Percentiles rank a stretch among this genome's conserved stretches.
These are phyloP conservation scores for Huntiella savannae DNA, from an alignment of 2,329 filamentous ascomycete genomes.

Conservation along the genomic window DNA sequence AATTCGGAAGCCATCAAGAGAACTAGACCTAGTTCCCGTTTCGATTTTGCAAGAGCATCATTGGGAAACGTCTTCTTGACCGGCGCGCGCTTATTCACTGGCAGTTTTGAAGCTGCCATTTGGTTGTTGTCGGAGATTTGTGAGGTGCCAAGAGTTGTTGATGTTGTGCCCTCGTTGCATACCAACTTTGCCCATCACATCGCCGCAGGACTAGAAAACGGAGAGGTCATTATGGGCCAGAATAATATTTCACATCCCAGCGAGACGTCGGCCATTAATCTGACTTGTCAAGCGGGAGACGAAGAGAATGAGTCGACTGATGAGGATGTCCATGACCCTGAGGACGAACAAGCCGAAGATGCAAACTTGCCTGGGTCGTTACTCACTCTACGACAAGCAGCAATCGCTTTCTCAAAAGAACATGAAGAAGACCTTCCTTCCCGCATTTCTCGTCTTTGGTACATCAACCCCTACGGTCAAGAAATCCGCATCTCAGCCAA, in stretches of 20 bases:
- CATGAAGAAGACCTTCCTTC: slow-evolving; percentile 57
- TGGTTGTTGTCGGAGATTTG: slow-evolving; percentile 79
- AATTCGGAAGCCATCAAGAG: slow-evolving; percentile 66
- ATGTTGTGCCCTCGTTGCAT: slow-evolving; percentile 78
- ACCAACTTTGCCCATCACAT: slow-evolving; percentile 94
- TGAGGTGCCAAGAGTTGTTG: slow-evolving; percentile 55
- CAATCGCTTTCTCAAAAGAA: slow-evolving; percentile 65
- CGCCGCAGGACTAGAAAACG: slow-evolving; percentile 59
- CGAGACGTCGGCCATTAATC: slow-evolving; percentile 32
- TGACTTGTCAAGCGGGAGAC: slow-evolving; percentile 13
- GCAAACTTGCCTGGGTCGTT: slow-evolving; percentile 67
- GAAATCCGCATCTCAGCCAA: slow-evolving; percentile 78
- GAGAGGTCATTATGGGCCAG: slow-evolving; percentile 67
- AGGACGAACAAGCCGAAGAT: slow-evolving; percentile 53
- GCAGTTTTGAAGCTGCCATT: slow-evolving; percentile 80
- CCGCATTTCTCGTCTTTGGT: slow-evolving; percentile 72
- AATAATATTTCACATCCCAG: slow-evolving; percentile 82
- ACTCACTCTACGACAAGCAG: slow-evolving; percentile 58
- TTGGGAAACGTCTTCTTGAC: slow-evolving; percentile 68
- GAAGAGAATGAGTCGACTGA: slow-evolving; percentile 15
- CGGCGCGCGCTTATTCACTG: slow-evolving; percentile 75
- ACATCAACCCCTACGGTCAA: slow-evolving; percentile 97
- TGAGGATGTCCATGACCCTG: slow-evolving; percentile 36
- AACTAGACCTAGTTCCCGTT: slow-evolving; percentile 50
- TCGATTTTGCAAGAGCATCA: slow-evolving; percentile 59